Conservation (phyloP, 176 grass and related monocot genomes). For the Musa troglodytarum region DNA sequence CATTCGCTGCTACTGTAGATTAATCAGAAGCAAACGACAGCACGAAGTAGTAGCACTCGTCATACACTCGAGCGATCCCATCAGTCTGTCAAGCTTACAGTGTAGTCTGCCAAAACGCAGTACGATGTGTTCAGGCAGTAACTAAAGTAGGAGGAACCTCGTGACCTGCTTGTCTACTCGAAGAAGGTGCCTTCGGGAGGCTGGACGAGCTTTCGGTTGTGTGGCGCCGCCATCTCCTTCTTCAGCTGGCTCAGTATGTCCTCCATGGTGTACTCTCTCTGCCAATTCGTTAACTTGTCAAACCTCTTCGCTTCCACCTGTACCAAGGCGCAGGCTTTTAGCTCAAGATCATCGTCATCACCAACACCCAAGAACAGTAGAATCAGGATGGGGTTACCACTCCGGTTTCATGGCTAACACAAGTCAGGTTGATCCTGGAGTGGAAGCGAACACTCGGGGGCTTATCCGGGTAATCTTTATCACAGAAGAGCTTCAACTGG, state of each 20-base stretch:
- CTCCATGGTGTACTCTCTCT: conserved; percentile 45
- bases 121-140: too few species aligned
- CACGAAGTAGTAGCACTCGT: too few species aligned
- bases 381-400: conserved; percentile 1
- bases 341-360: neutral
- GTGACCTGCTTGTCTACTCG: neutral
- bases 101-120: neutral
- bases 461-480: conserved; percentile 55
- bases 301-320: conserved; percentile 38
- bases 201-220: conserved; percentile 38
- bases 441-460: conserved; percentile 43
- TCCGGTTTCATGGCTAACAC: conserved; percentile 43
- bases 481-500: conserved; percentile 52
- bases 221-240: conserved; percentile 40
- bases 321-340: neutral
- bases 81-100: too few species aligned
- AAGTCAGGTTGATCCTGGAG: conserved; percentile 36
- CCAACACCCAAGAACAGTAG: neutral
- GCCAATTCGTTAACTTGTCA: conserved; percentile 30
- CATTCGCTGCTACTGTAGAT: too few species aligned
- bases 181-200: conserved; percentile 38
- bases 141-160: too few species aligned
- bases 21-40: too few species aligned
- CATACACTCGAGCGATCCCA: too few species aligned
- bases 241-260: conserved; percentile 37